Evolutionary conservation across 108 stramenopile species (phyloP), one percentile per base, ranked within the genome.

Genomic region (Discostella stelligeroides): DNA sequence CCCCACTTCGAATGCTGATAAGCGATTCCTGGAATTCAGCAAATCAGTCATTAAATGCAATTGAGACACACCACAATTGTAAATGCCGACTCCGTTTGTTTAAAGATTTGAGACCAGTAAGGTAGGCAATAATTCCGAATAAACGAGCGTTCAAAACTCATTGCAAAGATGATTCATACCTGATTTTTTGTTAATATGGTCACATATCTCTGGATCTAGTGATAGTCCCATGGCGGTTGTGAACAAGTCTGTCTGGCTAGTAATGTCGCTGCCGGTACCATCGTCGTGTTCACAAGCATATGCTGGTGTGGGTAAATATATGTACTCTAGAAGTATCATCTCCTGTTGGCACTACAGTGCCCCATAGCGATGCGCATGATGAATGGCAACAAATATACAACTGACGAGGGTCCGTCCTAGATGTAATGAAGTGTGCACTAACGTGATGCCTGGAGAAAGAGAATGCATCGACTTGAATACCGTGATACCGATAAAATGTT

Each of bases 41-140:
- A n/a, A n/a, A n/a, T n/a, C n/a, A n/a, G n/a, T n/a, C n/a, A n/a
- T 80, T 25, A 88, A 58, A 59, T 88, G 87, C 51, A 88, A 81
- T 71, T 88, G 87, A 2, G 80, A 75, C 17, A 70, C 68, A 7
- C 84, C 87, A 70, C 68, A 66, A 57, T 85, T 85, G 24, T 80
- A 70, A 80, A 80, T 75, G 3, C 85, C 51, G 8, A 72, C 85
- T 39, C 51, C 50, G 38, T 41, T 37, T 14, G 14, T 0, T 37
- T 56, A 14, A 56, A 14, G 30, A 56, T 1, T 12, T 11, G 27
- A 53, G 24, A 25, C 5, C 11, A 12, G 9, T 5, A 5, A 25
- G 2, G 8, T 2, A 25, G 11, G 13, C 1, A 20, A 4, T 13
- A 28, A 23, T 18, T 7, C 11, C 15, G 15, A 9, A 28, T 11